A percentile compares a stretch with the other conserved stretches of the same genome.
Conservation (phyloP, 768 basidiomycete genomes). For the Boletus reticulatus region DNA sequence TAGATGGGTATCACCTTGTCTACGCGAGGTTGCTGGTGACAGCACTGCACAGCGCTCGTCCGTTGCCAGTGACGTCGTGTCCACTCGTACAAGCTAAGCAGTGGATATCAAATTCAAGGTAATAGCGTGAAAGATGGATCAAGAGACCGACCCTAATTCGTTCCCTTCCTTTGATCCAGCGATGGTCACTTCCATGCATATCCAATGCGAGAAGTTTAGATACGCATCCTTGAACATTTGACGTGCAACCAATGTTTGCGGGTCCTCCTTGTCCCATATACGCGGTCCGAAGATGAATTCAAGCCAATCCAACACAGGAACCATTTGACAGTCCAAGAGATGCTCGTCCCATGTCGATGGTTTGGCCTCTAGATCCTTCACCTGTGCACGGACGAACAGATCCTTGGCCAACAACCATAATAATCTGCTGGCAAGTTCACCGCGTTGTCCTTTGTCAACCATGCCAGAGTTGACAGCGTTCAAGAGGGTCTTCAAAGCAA, state of each 20-base stretch:
- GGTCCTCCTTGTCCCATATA: background rate
- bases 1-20: constrained; percentile 15
- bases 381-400: background rate
- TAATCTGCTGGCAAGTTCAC: constrained; percentile 1
- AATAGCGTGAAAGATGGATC: background rate
- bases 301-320: constrained; percentile 10
- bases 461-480: constrained; percentile 3
- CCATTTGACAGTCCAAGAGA: constrained; percentile 9
- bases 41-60: constrained; percentile 18
- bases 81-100: constrained; percentile 1
- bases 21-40: constrained; percentile 6
- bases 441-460: constrained; percentile 3
- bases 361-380: background rate
- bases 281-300: constrained; percentile 9
- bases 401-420: constrained; percentile 8
- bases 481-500: background rate
- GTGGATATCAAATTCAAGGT: background rate
- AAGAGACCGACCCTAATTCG: background rate
- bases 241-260: background rate
- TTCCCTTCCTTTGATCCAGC: background rate
- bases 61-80: constrained; percentile 11
- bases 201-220: constrained; percentile 14
- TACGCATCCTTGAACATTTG: constrained; percentile 6
- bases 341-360: constrained; percentile 4
- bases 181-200: constrained; percentile 10